Evolutionary conservation across 2,329 filamentous ascomycete species (phyloP), one percentile per base, ranked within the genome.

Genomic region (Colletotrichum chlorophyti): DNA sequence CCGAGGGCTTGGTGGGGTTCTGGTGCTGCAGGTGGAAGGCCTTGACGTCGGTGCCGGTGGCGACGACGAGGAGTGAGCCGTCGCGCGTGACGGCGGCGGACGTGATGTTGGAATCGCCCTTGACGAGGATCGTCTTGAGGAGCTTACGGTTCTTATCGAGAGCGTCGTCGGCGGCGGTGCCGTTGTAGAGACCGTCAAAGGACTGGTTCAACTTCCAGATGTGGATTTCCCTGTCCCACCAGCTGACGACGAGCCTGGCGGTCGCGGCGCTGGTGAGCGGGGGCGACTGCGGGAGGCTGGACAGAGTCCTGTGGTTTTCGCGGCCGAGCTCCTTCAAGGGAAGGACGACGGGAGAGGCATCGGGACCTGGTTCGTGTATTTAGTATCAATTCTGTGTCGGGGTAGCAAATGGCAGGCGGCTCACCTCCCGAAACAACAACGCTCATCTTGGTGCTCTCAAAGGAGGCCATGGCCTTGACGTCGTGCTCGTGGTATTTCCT

Each of bases 381-480:
- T 19, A 38, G 26, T n/a, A n/a, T n/a, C n/a, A n/a, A n/a, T n/a
- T n/a, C n/a, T n/a, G n/a, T n/a, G n/a, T n/a, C n/a, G n/a, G n/a
- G n/a, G n/a, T n/a, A n/a, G n/a, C n/a, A n/a, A n/a, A n/a, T n/a
- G n/a, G n/a, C n/a, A n/a, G n/a, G n/a, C 12, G 19, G 71, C 81
- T 74, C 79, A 91, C 93, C 95, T 84, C 95, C 95, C 63, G 94
- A 96, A 14, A 96, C 91, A 10, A 97, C 81, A 53, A 98, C 87
- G 68, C 92, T 98, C 69, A 97, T 85, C 46, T 86, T 86, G 47
- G 84, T 87, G 49, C 89, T 89, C 73, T 99, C 95, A 64, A 94
- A 98, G 0, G 91, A 88, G 29, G 93, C 91, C 86, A 98, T 91
- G 1, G 92, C 86, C 77, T 98, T 98, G 67, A 98, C 93, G 76